Evolutionary conservation across 441 rosid species (phyloP).

Genomic region (Raphanus hybrid): DNA sequence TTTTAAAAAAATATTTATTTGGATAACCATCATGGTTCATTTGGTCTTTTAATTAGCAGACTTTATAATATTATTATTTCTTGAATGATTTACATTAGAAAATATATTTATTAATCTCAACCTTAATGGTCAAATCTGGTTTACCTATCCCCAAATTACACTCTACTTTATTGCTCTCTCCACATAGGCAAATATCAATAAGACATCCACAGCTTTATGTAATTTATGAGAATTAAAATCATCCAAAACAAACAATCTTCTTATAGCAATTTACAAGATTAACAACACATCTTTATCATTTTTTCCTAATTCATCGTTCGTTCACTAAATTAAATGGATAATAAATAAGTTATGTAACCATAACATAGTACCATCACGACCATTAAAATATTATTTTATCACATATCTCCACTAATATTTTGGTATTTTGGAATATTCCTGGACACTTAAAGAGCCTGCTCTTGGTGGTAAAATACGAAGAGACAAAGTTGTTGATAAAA

Average conservation of each 20-base stretch:
- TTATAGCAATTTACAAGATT: not conserved
- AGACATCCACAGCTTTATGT: not conserved
- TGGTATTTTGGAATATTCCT: constrained; percentile 29
- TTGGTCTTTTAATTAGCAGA: not conserved
- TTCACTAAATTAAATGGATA: not conserved
- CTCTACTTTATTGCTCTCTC: constrained; percentile 14
- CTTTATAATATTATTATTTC: constrained; percentile 7
- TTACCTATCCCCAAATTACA: constrained; percentile 19
- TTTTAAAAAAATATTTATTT: constrained; percentile 19
- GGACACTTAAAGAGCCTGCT: not conserved
- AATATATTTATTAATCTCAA: not conserved
- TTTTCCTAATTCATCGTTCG: not conserved
- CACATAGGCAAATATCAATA: constrained; percentile 15
- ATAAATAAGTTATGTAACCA: not conserved
- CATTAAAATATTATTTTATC: not conserved
- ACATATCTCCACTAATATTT: not conserved
- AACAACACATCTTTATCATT: not conserved
- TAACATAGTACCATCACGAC: not conserved
- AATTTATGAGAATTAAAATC: not conserved
- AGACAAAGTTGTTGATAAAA: constrained; percentile 2
- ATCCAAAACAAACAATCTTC: constrained; percentile 5
- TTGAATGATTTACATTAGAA: not conserved
- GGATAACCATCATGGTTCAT: constrained; percentile 28
- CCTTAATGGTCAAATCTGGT: constrained; percentile 29
- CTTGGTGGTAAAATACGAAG: not conserved